A percentile compares a stretch with the other conserved stretches of the same genome.
Evolutionary conservation across 768 basidiomycete genomes (phyloP).

Genomic region (Tulasnella calospora): DNA sequence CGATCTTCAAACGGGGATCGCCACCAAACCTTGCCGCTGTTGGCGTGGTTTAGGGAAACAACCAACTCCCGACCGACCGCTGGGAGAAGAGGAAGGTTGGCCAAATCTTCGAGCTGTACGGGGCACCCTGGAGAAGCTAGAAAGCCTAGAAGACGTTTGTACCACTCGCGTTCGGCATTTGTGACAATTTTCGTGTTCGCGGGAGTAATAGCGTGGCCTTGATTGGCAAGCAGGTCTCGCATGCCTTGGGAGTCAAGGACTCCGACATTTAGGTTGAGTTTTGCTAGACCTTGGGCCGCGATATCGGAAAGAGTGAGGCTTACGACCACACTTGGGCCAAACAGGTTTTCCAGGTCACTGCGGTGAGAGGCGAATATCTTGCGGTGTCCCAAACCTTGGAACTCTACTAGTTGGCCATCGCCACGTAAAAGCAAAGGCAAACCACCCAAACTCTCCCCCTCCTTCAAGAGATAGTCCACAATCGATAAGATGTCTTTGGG

Average conservation of each 20-base stretch:
- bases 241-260: background rate
- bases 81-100: background rate
- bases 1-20: background rate
- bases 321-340: background rate
- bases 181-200: background rate
- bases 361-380: conserved; percentile 7
- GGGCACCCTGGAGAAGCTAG: background rate
- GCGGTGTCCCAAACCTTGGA: background rate
- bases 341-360: background rate
- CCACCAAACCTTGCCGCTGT: background rate
- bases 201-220: background rate
- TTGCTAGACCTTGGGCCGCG: background rate
- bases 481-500: background rate
- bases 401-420: background rate
- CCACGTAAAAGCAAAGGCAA: background rate
- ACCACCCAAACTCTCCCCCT: background rate
- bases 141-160: background rate
- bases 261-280: background rate
- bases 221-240: background rate
- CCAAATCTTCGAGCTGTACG: background rate
- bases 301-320: background rate
- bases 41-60: background rate
- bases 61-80: background rate
- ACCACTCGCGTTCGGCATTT: background rate
- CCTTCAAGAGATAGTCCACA: background rate